Conservation (phyloP, 176 grass and related monocot genomes). For the Thinopyrum elongatum region DNA sequence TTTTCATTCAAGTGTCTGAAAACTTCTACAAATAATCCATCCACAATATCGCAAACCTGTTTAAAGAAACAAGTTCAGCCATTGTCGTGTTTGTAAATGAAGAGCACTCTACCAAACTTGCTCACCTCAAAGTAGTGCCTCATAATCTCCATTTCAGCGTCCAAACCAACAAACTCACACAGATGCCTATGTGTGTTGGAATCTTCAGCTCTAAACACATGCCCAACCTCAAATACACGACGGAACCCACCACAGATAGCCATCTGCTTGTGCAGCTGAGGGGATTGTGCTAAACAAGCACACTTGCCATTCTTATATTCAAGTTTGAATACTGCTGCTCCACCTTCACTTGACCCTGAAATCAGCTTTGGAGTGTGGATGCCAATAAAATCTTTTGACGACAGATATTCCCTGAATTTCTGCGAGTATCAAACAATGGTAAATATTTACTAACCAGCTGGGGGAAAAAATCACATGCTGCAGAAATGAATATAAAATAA, state of each 20-base stretch:
- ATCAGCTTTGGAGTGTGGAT: constrained; percentile 77
- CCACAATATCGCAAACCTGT: constrained; percentile 86
- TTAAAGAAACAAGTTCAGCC: background rate
- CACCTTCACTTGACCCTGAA: constrained; percentile 67
- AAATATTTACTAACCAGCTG: background rate
- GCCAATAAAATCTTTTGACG: constrained; percentile 62
- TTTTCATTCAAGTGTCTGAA: constrained; percentile 86
- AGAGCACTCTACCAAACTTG: background rate
- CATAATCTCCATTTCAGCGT: constrained; percentile 94
- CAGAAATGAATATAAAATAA: background rate
- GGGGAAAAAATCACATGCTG: too few species aligned
- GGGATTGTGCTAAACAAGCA: constrained; percentile 79
- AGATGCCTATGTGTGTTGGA: constrained; percentile 88
- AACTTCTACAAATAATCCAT: constrained; percentile 79
- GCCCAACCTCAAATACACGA: constrained; percentile 59
- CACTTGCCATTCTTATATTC: constrained; percentile 60
- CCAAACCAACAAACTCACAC: constrained; percentile 83
- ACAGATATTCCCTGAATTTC: constrained; percentile 68
- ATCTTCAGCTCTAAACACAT: constrained; percentile 64
- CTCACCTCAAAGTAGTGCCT: constrained; percentile 92
- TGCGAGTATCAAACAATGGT: constrained; percentile 2
- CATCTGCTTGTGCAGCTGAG: constrained; percentile 84
- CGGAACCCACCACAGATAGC: constrained; percentile 56
- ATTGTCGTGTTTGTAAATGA: background rate
- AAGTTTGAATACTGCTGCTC: constrained; percentile 71